Percentiles rank a stretch among this genome's conserved stretches.
Conservation (phyloP, 306 rosid species). For the Trifolium repens region DNA sequence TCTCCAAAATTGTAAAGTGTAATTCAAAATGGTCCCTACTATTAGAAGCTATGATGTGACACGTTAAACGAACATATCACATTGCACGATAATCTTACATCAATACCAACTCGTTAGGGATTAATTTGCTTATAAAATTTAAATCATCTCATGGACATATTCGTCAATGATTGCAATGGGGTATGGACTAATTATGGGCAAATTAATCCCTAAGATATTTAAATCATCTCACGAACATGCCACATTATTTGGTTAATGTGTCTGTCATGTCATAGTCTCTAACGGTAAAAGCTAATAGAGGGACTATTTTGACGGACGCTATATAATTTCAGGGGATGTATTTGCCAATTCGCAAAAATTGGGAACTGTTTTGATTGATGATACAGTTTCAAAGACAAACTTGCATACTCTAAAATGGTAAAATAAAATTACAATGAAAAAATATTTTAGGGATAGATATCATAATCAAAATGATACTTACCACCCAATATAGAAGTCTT, state of each 20-base stretch:
- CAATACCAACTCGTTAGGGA: neutral
- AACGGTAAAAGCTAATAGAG: no score
- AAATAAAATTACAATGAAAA: neutral
- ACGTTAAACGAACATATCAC: neutral
- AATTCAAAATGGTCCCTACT: neutral
- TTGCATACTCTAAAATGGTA: neutral
- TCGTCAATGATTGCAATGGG: neutral
- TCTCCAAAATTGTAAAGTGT: neutral
- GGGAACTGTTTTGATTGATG: neutral
- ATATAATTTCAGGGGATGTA: neutral
- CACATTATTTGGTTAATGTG: neutral
- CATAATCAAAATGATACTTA: conserved; percentile 25
- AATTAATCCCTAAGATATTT: no score
- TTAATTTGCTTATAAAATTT: no score
- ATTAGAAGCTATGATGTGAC: neutral
- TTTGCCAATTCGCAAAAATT: neutral
- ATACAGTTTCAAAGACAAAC: no score
- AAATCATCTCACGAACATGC: no score
- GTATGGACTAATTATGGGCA: neutral
- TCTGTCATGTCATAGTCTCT: no score
- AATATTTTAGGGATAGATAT: neutral
- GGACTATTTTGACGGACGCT: neutral
- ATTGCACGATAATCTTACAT: neutral
- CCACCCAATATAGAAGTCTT: conserved; percentile 59
- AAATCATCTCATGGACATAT: neutral